phyloP scores from a whole-genome alignment of 2,329 filamentous ascomycete species.

The Cadophora malorum region DNA sequence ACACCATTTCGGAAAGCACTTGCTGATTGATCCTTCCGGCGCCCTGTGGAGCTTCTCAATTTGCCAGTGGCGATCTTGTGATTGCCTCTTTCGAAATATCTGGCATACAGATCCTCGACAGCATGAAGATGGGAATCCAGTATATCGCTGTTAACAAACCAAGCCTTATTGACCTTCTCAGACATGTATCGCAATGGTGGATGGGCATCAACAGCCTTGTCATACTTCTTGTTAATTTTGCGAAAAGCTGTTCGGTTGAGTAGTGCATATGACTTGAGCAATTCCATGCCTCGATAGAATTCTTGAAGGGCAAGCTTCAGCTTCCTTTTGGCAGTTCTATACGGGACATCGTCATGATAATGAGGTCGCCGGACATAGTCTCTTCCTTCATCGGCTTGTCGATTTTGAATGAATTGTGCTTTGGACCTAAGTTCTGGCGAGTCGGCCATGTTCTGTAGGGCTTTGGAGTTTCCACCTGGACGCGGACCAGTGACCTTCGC shows the following conservation, averaged over 20 bases:
- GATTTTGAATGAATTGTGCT: constrained; percentile 47
- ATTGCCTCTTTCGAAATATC: constrained; percentile 94
- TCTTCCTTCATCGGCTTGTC: constrained; percentile 45
- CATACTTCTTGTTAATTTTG: constrained; percentile 99
- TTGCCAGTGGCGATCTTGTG: constrained; percentile 91
- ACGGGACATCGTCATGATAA: constrained; percentile 71
- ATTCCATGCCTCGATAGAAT: constrained; percentile 88
- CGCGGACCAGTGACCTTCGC: constrained; percentile 55
- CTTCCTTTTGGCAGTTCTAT: constrained; percentile 87
- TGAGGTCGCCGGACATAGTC: constrained; percentile 57
- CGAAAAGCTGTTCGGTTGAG: constrained; percentile 93
- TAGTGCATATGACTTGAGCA: constrained; percentile 89
- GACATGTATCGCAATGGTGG: constrained; percentile 83
- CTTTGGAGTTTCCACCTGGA: constrained; percentile 66
- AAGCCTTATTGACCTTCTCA: constrained; percentile 87
- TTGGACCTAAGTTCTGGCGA: constrained; percentile 46
- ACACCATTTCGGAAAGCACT: constrained; percentile 68
- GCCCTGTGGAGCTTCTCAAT: constrained; percentile 74
- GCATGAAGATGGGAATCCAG: constrained; percentile 80
- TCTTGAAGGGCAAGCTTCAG: constrained; percentile 91
- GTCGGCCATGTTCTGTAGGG: constrained; percentile 58
- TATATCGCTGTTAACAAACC: constrained; percentile 89
- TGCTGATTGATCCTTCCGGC: constrained; percentile 60
- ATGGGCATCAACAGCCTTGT: constrained; percentile 84
- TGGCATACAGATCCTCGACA: constrained; percentile 89